Percentiles rank a stretch among this genome's conserved stretches.
These are phyloP conservation scores for Botryotinia narcissicola DNA, from an alignment of 2,329 filamentous ascomycete species.

Conservation along the genomic window DNA sequence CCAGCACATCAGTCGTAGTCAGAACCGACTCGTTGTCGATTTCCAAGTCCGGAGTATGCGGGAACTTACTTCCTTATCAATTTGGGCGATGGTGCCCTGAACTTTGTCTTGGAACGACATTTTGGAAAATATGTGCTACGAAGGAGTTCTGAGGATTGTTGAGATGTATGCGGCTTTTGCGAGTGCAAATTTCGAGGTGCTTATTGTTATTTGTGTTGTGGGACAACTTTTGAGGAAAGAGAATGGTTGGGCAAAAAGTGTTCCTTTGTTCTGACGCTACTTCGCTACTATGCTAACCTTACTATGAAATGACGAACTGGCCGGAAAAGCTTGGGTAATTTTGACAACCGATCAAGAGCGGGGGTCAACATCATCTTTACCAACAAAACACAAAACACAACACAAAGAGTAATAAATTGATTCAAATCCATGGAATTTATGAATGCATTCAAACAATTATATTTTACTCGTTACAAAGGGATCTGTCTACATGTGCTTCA, in stretches of 20 bases:
- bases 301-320: slow-evolving; percentile 15
- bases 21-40: neutral
- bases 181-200: slow-evolving; percentile 12
- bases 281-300: neutral
- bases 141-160: neutral
- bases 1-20: neutral
- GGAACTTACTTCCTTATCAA: slow-evolving; percentile 75
- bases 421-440: neutral
- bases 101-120: slow-evolving; percentile 76
- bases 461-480: neutral
- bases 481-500: neutral
- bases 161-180: slow-evolving; percentile 5
- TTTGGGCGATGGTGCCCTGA: slow-evolving; percentile 71
- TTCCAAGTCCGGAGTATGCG: slow-evolving; percentile 15
- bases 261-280: slow-evolving; percentile 18
- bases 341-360: slow-evolving; percentile 10
- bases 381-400: neutral
- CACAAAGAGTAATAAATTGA: slow-evolving; percentile 1
- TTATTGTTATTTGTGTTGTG: slow-evolving; percentile 19
- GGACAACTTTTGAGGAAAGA: slow-evolving; percentile 5
- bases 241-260: slow-evolving; percentile 17
- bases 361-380: neutral
- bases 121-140: slow-evolving; percentile 48
- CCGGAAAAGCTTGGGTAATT: slow-evolving; percentile 11
- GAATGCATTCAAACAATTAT: neutral